Evolutionary conservation across 768 basidiomycete species (phyloP).

Genomic region (Suillus spraguei): DNA sequence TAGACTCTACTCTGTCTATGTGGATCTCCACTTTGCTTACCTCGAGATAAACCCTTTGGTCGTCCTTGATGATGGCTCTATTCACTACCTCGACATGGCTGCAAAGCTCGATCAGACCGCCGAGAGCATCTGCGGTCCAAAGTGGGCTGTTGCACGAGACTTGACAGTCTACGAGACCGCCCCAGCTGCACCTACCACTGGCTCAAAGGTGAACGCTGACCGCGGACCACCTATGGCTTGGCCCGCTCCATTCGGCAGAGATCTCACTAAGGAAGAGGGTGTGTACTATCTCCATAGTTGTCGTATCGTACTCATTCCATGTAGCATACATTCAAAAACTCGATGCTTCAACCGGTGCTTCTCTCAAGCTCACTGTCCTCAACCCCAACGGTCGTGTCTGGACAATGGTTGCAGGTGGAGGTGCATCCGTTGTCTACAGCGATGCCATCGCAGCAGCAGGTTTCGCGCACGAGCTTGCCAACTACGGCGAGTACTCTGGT

Average conservation of each 20-base stretch:
- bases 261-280: constrained; percentile 93
- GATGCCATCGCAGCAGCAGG: constrained; percentile 91
- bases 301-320: not conserved
- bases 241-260: constrained; percentile 96
- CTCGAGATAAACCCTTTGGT: constrained; percentile 99
- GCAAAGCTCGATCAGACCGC: constrained; percentile 99
- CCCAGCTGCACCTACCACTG: constrained; percentile 39
- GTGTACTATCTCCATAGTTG: not conserved
- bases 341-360: constrained; percentile 95
- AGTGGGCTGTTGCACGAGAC: constrained; percentile 98
- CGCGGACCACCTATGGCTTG: constrained; percentile 98
- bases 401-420: constrained; percentile 99
- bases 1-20: constrained; percentile 95
- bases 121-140: constrained; percentile 96
- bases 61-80: constrained; percentile 79
- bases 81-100: constrained; percentile 99
- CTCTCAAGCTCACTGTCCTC: constrained; percentile 95
- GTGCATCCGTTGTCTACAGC: constrained; percentile 69
- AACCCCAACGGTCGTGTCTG: constrained; percentile 95
- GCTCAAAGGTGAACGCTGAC: constrained; percentile 71
- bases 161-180: constrained; percentile 67
- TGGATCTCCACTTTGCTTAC: constrained; percentile 99
- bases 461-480: constrained; percentile 96
- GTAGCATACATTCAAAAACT: constrained; percentile 96
- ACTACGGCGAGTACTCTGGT: constrained; percentile 99